Conservation (phyloP, 305 asterid genomes). For the Rubia occidens region DNA sequence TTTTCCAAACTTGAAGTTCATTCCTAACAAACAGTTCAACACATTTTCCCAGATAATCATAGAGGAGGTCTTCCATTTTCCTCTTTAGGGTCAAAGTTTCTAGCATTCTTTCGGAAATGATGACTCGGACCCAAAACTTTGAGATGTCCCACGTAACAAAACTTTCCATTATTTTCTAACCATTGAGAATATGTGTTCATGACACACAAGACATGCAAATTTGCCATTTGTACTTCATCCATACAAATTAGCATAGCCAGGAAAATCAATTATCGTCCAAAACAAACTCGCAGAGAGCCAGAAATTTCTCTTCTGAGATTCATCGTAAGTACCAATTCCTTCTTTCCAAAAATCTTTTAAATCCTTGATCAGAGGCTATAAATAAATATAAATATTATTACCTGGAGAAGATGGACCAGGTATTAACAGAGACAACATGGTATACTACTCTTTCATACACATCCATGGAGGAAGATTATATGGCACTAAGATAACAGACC, state of each 20-base stretch:
- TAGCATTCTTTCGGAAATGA: slow-evolving; percentile 6
- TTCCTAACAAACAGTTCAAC: background rate
- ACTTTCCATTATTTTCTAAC: background rate
- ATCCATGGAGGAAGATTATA: slow-evolving; percentile 19
- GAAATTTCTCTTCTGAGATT: background rate
- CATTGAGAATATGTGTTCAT: background rate
- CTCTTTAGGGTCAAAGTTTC: background rate
- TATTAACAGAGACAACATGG: slow-evolving; percentile 8
- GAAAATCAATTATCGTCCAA: slow-evolving; percentile 15
- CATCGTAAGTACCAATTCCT: slow-evolving; percentile 14
- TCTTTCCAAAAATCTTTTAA: slow-evolving; percentile 13
- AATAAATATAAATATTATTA: slow-evolving; percentile 18
- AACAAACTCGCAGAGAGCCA: background rate
- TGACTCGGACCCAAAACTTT: background rate
- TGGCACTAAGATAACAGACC: slow-evolving; percentile 16
- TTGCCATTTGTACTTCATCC: slow-evolving; percentile 11
- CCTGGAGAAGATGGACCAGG: slow-evolving; percentile 9
- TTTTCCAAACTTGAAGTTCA: background rate
- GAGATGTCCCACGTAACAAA: slow-evolving; percentile 1
- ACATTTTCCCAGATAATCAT: background rate
- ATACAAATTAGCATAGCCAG: slow-evolving; percentile 5
- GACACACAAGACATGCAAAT: background rate
- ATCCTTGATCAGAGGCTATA: slow-evolving; percentile 14
- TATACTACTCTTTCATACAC: slow-evolving; percentile 8
- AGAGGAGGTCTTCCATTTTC: slow-evolving; percentile 1